A percentile compares a stretch with the other conserved stretches of the same genome.
phyloP scores from a whole-genome alignment of 805 yeast genomes.

The Nakazawaea anatomiae region DNA sequence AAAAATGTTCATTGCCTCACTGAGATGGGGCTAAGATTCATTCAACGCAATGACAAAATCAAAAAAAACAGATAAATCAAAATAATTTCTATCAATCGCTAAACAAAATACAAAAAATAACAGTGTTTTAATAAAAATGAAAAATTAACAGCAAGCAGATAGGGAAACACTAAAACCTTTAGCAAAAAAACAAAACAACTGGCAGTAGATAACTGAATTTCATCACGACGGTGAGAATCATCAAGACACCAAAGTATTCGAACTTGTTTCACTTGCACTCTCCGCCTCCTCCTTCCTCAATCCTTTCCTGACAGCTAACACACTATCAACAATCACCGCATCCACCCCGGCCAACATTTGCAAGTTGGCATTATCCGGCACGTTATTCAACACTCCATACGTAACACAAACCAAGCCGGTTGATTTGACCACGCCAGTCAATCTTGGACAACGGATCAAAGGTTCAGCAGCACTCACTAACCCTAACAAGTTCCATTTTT shows the following conservation, averaged over 20 bases:
- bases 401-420: conserved; percentile 91
- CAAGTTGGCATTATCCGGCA: conserved; percentile 73
- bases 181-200: neutral
- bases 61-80: too few relatives aligned
- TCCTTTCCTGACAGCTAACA: conserved; percentile 86
- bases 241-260: neutral
- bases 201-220: too few relatives aligned
- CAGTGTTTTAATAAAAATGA: too few relatives aligned
- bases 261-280: conserved; percentile 3
- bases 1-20: too few relatives aligned
- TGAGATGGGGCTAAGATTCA: too few relatives aligned
- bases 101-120: too few relatives aligned
- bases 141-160: too few relatives aligned
- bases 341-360: conserved; percentile 95
- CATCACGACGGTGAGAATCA: too few relatives aligned
- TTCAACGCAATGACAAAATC: too few relatives aligned
- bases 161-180: too few relatives aligned
- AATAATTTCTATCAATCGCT: too few relatives aligned
- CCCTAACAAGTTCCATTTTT: conserved; percentile 86
- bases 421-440: conserved; percentile 86
- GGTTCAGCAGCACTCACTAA: conserved; percentile 88
- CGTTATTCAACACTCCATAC: conserved; percentile 80
- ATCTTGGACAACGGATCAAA: conserved; percentile 80
- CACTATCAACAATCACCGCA: conserved; percentile 97
- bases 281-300: conserved; percentile 31